Evolutionary conservation across 495 filamentous ascomycete genomes (phyloP).

Genomic region (Talaromyces liani): DNA sequence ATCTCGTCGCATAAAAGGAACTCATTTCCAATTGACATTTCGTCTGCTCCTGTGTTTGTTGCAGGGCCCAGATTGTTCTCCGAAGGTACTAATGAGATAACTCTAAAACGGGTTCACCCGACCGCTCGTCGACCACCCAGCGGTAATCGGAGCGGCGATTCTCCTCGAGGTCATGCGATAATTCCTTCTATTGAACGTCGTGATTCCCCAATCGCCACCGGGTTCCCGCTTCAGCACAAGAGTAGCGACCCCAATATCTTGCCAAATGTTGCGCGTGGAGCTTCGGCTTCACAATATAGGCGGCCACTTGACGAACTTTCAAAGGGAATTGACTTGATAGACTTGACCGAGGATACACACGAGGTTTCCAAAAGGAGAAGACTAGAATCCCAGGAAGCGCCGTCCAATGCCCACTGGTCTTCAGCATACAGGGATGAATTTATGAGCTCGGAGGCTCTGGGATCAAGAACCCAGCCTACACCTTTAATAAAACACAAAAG

Average conservation of each 20-base stretch:
- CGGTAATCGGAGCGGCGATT: slow-evolving; percentile 14
- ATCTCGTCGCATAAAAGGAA: slow-evolving; percentile 15
- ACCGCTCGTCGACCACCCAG: slow-evolving; percentile 12
- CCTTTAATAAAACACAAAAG: background rate
- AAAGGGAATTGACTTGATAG: slow-evolving; percentile 6
- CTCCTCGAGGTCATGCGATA: slow-evolving; percentile 22
- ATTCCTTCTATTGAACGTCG: slow-evolving; percentile 36
- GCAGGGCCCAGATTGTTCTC: slow-evolving; percentile 23
- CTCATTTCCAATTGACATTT: slow-evolving; percentile 12
- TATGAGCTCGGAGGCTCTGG: background rate
- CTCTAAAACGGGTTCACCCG: slow-evolving; percentile 13
- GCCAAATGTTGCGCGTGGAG: background rate
- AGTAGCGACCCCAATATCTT: background rate
- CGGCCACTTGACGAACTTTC: slow-evolving; percentile 10
- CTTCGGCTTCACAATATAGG: background rate
- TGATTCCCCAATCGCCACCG: slow-evolving; percentile 8
- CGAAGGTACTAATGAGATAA: slow-evolving; percentile 11
- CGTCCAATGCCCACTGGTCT: background rate
- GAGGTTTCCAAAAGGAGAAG: slow-evolving; percentile 7
- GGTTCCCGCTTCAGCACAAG: background rate
- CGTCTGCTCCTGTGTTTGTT: slow-evolving; percentile 31
- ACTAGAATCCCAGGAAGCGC: background rate
- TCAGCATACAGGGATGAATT: background rate
- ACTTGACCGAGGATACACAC: background rate
- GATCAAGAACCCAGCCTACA: background rate